A percentile compares a stretch with the other conserved stretches of the same genome.
Evolutionary conservation across 2,329 filamentous ascomycete genomes (phyloP).

Genomic region (Orbilia blumenaviensis): DNA sequence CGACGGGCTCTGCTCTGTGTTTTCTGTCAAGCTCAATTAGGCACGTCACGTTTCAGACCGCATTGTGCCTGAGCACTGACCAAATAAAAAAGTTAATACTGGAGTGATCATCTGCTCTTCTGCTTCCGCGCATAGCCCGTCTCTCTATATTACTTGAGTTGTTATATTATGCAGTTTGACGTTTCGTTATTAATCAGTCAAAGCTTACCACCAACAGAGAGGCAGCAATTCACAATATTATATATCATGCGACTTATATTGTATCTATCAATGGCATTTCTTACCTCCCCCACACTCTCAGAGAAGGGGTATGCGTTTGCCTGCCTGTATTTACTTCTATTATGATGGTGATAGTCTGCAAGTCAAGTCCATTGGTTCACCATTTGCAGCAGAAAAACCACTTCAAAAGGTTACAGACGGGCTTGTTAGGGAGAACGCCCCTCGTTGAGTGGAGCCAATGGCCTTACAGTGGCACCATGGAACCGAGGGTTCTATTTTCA

Average conservation of each 20-base stretch:
- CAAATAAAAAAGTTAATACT: too few species aligned
- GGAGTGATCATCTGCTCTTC: too few species aligned
- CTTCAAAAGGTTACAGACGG: conserved; percentile 34
- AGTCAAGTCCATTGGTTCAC: neutral
- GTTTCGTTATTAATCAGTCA: conserved; percentile 22
- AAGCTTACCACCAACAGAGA: conserved; percentile 10
- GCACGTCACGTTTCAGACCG: conserved; percentile 47
- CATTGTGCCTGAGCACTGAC: conserved; percentile 44
- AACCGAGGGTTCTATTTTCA: conserved; percentile 45
- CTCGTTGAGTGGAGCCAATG: conserved; percentile 37
- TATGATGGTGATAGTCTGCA: too few species aligned
- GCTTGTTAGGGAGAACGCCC: neutral
- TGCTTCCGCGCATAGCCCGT: conserved; percentile 37
- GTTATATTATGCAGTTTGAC: conserved; percentile 4
- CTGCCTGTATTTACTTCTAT: conserved; percentile 15
- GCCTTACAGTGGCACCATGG: conserved; percentile 43
- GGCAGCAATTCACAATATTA: too few species aligned
- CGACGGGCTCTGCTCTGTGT: neutral
- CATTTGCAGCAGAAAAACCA: conserved; percentile 1
- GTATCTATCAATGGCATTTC: conserved; percentile 13
- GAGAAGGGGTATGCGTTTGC: neutral
- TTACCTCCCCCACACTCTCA: too few species aligned
- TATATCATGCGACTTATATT: conserved; percentile 6
- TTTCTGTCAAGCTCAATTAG: neutral
- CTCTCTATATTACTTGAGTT: conserved; percentile 11